Evolutionary conservation across 345 rosid species (phyloP), one percentile per base, ranked within the genome.

Genomic region (Limnanthes douglasii): DNA sequence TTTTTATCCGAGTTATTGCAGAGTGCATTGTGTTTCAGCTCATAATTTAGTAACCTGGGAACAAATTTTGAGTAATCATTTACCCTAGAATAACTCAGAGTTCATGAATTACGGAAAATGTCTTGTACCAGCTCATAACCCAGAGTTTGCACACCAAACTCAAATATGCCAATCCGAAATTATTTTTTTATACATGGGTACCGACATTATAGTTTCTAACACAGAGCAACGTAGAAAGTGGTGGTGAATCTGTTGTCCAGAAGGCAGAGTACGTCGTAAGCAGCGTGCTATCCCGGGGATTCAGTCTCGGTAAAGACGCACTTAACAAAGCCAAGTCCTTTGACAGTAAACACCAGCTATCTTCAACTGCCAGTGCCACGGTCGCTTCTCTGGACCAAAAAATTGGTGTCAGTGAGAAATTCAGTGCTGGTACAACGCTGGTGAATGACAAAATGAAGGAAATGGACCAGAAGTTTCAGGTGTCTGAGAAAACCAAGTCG

Each of bases 211-310:
- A 13, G 41, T 37, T 26, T 37, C 33, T 17, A 39, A 51, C 53
- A 3, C 56, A 54, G 41, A 62, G 54, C 27, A 50, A 11, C 25
- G 55, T 41, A 17, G 45, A 27, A 11, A 56, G 25, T 34, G 60
- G 44, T 37, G 48, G 64, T 7, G 65, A 36, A 20, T 52, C 78
- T 8, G 76, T 74, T 43, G 65, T 83, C 30, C 68, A 66, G 42
- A 78, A 75, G 68, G 95, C 95, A 31, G 97, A 82, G 64, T 94
- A 86, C 42, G 88, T 86, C 41, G 88, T 86, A 22, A 82, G 64
- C 64, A 51, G 66, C 80, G 78, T 86, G 97, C 50, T 86, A 46
- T 93, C 97, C 27, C 75, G 57, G 63, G 94, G 97, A 21, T 86
- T 66, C 45, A 58, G 78, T 60, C 64, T 86, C 11, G 90, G 97